Conservation (phyloP, 1,284 basidiomycete species). For the Mrakiaceae sp. region DNA sequence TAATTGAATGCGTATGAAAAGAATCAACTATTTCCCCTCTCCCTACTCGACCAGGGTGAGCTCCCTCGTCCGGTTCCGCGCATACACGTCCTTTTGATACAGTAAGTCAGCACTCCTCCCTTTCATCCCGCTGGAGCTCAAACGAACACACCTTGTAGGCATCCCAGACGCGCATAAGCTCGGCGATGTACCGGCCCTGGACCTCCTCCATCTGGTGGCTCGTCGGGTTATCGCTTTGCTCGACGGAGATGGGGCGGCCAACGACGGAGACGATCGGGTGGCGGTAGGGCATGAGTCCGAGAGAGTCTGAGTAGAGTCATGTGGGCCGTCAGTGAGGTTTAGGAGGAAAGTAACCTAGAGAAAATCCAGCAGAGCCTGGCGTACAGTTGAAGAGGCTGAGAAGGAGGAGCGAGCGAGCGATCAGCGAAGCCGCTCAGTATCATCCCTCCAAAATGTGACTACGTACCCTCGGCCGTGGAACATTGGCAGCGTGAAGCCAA, state of each 20-base stretch:
- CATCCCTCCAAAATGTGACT: too few species aligned
- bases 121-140: too few species aligned
- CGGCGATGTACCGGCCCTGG: constrained; percentile 81
- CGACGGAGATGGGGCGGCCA: constrained; percentile 75
- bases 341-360: too few species aligned
- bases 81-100: constrained; percentile 31
- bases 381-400: constrained; percentile 65
- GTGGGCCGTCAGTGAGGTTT: neutral
- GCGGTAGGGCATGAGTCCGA: constrained; percentile 80
- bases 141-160: constrained; percentile 55
- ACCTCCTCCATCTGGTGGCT: constrained; percentile 67
- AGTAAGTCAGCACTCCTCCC: neutral
- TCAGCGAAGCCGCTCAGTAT: constrained; percentile 19
- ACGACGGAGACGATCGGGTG: constrained; percentile 90
- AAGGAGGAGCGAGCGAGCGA: neutral
- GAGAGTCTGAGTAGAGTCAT: constrained; percentile 11
- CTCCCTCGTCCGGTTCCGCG: constrained; percentile 33
- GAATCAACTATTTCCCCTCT: too few species aligned
- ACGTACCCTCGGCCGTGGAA: constrained; percentile 73
- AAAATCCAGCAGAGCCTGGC: constrained; percentile 23
- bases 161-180: constrained; percentile 89
- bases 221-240: constrained; percentile 64
- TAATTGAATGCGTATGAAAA: too few species aligned
- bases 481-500: constrained; percentile 92
- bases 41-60: too few species aligned